Evolutionary conservation across 2,329 filamentous ascomycete species (phyloP).

Genomic region (Colletotrichum sojae): DNA sequence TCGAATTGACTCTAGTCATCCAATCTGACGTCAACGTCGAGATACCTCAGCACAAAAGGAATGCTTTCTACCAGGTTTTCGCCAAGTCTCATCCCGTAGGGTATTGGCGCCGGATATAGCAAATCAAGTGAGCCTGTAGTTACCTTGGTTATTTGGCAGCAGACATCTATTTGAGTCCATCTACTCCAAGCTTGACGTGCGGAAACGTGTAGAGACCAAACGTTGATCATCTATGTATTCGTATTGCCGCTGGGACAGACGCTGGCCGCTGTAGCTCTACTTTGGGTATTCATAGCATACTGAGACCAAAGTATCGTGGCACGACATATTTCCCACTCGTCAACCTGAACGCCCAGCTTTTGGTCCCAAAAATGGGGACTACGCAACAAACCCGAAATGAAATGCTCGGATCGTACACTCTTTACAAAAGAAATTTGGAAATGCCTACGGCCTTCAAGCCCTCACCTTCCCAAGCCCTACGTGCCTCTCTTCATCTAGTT

Average conservation of each 20-base stretch:
- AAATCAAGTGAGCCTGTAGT: too few relatives aligned
- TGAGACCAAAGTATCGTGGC: slow-evolving; percentile 34
- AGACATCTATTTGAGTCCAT: too few relatives aligned
- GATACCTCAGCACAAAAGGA: slow-evolving; percentile 4
- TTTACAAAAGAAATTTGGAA: slow-evolving; percentile 35
- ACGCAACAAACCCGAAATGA: slow-evolving; percentile 5
- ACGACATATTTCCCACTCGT: slow-evolving; percentile 15
- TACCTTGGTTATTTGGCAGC: too few relatives aligned
- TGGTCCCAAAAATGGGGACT: slow-evolving; percentile 6
- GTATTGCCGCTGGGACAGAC: slow-evolving; percentile 1
- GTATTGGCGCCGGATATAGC: slow-evolving; percentile 6
- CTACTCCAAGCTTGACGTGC: too few relatives aligned
- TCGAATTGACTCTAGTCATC: slow-evolving; percentile 21
- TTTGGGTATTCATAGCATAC: slow-evolving; percentile 35
- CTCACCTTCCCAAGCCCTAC: neutral
- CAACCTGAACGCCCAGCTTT: slow-evolving; percentile 43
- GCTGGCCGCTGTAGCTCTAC: slow-evolving; percentile 21
- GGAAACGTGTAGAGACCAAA: too few relatives aligned
- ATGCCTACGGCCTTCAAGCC: neutral
- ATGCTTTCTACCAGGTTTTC: slow-evolving; percentile 16
- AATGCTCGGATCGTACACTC: slow-evolving; percentile 30
- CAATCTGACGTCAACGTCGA: slow-evolving; percentile 36
- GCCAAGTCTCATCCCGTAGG: slow-evolving; percentile 4
- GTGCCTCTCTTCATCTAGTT: slow-evolving; percentile 52
- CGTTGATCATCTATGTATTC: neutral